Evolutionary conservation across 352 stramenopile species (phyloP).

Genomic region (Globisporangium camurandrum): DNA sequence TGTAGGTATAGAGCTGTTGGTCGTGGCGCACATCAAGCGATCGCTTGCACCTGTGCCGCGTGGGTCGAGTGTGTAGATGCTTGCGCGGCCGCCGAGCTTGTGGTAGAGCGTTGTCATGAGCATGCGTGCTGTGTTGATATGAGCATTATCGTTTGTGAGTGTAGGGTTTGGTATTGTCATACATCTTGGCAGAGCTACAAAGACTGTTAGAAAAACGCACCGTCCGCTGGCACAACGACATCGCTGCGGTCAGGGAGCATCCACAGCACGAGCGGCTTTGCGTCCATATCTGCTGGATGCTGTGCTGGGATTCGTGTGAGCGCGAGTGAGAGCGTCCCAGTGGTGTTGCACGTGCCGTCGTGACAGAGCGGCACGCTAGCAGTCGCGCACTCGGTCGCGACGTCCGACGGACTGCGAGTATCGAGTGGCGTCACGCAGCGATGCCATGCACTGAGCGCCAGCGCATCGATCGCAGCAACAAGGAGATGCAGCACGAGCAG

Average conservation of each 20-base stretch:
- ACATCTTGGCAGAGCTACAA: background rate
- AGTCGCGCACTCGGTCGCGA: constrained; percentile 23
- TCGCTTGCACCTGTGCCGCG: constrained; percentile 29
- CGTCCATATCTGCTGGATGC: too few species aligned
- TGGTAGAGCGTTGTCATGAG: constrained; percentile 37
- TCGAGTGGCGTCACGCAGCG: background rate
- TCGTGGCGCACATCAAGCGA: background rate
- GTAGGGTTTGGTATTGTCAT: background rate
- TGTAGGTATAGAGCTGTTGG: too few species aligned
- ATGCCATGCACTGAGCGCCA: constrained; percentile 4
- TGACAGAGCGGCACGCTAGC: constrained; percentile 43
- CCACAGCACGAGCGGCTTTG: constrained; percentile 19
- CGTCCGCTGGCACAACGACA: constrained; percentile 5
- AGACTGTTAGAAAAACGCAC: background rate
- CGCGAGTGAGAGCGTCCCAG: constrained; percentile 36
- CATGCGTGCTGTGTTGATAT: constrained; percentile 13
- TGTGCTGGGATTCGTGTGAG: constrained; percentile 35
- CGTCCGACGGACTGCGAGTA: background rate
- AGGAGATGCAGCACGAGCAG: background rate
- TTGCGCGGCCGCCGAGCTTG: constrained; percentile 23
- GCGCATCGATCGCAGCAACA: background rate
- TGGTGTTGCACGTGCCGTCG: constrained; percentile 24
- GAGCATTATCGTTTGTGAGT: background rate
- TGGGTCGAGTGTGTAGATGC: constrained; percentile 50
- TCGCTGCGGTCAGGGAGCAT: constrained; percentile 27